Evolutionary conservation across 192 early-diverging fungal genomes (phyloP), one percentile per base, ranked within the genome.

Genomic region (Mortierella alpina): DNA sequence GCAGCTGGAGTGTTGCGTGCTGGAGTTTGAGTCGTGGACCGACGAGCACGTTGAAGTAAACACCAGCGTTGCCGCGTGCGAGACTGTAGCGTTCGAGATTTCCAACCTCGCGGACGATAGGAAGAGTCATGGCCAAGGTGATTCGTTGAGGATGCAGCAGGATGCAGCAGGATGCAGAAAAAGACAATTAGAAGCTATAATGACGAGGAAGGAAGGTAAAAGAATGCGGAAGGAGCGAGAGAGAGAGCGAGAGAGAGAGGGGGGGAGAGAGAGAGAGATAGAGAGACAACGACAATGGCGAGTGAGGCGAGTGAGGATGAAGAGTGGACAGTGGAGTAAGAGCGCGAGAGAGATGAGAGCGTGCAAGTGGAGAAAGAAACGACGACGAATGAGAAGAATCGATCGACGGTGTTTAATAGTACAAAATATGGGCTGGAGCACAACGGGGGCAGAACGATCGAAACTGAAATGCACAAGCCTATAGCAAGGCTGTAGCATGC

Each of bases 1-100:
- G 68, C 9, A 20, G 17, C 3, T 52, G 18, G 8, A 31, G n/a
- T 18, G 54, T 17, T 9, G 22, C 5, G 23, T 59, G 63, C 3
- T 49, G 66, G 10, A 66, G 48, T 7, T 44, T 40, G 6, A 78
- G 41, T 7, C 68, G 63, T 11, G 75, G 18, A 22, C 75, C 75
- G 51, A 78, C 63, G 3, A 70, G 40, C 40, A 78, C 75, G 40
- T 78, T 78, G 15, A 15, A 40, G 51, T 78, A 78, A 4, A 65
- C 44, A 6, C 15, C 51, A 0, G 68, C 51, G 41, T 78, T 78
- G 9, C 51, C 62, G n/a, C 67, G 68, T 11, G 68, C 67, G 6
- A 78, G 22, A 42, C 39, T 52, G 45, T 70, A 78, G 23, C 75
- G 75, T 15, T 78, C 75, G 45, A 66, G 54, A 49, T 70, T 70